phyloP scores from a whole-genome alignment of 1,139 yeast species.

The Protomyces inundatus region DNA sequence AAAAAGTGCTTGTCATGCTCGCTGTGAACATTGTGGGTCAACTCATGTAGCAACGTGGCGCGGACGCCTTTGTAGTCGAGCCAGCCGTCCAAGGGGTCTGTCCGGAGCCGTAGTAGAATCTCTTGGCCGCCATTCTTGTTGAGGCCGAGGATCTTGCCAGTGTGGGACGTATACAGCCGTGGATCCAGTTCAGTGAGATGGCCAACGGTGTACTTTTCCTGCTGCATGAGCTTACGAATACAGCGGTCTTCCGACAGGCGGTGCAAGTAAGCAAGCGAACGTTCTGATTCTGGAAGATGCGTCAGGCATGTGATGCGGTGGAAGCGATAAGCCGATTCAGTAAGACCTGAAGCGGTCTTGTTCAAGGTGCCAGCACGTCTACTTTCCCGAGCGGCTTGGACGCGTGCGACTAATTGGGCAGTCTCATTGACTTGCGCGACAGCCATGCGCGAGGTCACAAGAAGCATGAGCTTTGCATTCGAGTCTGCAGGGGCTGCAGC shows the following conservation, averaged over 20 bases:
- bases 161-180: constrained; percentile 39
- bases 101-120: constrained; percentile 41
- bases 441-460: constrained; percentile 6
- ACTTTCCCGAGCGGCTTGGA: not conserved
- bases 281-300: constrained; percentile 38
- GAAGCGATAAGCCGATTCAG: constrained; percentile 37
- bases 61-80: constrained; percentile 40
- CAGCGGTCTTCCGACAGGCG: constrained; percentile 40
- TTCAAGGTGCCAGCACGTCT: not conserved
- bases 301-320: constrained; percentile 38
- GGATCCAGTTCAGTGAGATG: constrained; percentile 43
- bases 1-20: constrained; percentile 42
- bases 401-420: not conserved
- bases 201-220: constrained; percentile 40
- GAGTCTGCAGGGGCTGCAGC: not conserved
- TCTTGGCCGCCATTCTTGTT: constrained; percentile 41
- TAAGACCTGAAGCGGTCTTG: not conserved
- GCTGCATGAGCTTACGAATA: constrained; percentile 40
- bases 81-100: constrained; percentile 43
- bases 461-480: constrained; percentile 10
- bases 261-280: constrained; percentile 37
- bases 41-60: constrained; percentile 42
- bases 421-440: constrained; percentile 2
- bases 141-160: constrained; percentile 37
- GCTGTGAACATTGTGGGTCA: constrained; percentile 41